Evolutionary conservation across 2,329 filamentous ascomycete genomes (phyloP).

Genomic region (Niveomyces coronatus): DNA sequence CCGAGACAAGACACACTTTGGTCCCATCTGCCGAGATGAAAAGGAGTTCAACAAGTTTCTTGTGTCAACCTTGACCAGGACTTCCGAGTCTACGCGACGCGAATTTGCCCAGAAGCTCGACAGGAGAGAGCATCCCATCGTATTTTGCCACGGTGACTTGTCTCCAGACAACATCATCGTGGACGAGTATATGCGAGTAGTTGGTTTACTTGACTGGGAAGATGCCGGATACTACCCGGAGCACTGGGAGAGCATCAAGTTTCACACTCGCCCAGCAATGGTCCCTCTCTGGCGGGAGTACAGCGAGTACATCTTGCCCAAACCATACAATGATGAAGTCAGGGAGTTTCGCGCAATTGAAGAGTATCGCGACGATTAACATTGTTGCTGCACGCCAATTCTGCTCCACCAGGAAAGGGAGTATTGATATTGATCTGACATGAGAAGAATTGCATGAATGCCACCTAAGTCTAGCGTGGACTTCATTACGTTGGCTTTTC

Average conservation of each 20-base stretch:
- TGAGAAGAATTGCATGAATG: too few relatives aligned
- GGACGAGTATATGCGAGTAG: slow-evolving; percentile 20
- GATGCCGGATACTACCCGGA: slow-evolving; percentile 33
- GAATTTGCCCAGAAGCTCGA: slow-evolving; percentile 11
- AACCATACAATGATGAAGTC: slow-evolving; percentile 5
- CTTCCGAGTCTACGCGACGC: slow-evolving; percentile 4
- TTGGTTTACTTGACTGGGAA: slow-evolving; percentile 36
- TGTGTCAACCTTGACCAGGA: slow-evolving; percentile 1
- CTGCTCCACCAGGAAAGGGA: too few relatives aligned
- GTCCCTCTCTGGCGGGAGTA: slow-evolving; percentile 7
- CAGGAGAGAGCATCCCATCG: slow-evolving; percentile 14
- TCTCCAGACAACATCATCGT: slow-evolving; percentile 31
- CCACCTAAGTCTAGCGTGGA: too few relatives aligned
- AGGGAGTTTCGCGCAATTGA: background rate
- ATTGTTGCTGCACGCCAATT: too few relatives aligned
- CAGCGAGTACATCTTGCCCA: slow-evolving; percentile 4
- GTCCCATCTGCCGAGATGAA: slow-evolving; percentile 9
- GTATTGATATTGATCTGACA: too few relatives aligned
- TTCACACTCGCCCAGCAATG: slow-evolving; percentile 11
- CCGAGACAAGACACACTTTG: slow-evolving; percentile 5
- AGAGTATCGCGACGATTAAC: too few relatives aligned
- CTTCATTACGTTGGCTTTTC: too few relatives aligned
- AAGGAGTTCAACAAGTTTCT: slow-evolving; percentile 13
- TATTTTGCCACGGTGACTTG: slow-evolving; percentile 40
- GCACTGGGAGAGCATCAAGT: slow-evolving; percentile 23